These are phyloP conservation scores for Zancudomyces culisetae DNA, from an alignment of 371 early-diverging fungal genomes.

Conservation along the genomic window DNA sequence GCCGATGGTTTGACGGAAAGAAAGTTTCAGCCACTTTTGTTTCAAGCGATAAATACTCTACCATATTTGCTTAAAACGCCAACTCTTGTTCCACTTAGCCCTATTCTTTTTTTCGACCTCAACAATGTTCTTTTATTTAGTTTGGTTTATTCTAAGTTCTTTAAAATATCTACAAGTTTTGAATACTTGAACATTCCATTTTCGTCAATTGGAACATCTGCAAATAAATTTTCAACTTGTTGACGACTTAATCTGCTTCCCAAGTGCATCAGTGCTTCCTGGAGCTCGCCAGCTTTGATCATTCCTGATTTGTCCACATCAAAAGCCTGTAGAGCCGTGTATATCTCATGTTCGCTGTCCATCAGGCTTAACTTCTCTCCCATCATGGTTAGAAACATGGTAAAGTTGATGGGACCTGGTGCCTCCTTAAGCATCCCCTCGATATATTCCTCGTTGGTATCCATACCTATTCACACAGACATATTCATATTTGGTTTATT, in stretches of 20 bases:
- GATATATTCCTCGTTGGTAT: slow-evolving; percentile 36
- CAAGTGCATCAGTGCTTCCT: slow-evolving; percentile 64
- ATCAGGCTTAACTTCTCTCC: slow-evolving; percentile 39
- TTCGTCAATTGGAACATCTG: slow-evolving; percentile 64
- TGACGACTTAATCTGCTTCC: slow-evolving; percentile 61
- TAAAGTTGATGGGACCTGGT: slow-evolving; percentile 76
- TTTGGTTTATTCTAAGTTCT: slow-evolving; percentile 70
- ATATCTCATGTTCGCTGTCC: slow-evolving; percentile 52
- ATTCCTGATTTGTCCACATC: slow-evolving; percentile 70
- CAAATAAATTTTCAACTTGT: slow-evolving; percentile 73
- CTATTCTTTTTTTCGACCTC: too few relatives aligned
- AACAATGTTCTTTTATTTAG: too few relatives aligned
- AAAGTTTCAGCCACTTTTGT: slow-evolving; percentile 40
- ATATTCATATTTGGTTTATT: too few relatives aligned
- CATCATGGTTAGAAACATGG: slow-evolving; percentile 84
- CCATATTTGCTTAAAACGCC: neutral
- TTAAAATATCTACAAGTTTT: slow-evolving; percentile 76
- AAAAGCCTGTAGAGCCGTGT: slow-evolving; percentile 70
- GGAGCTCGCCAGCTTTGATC: slow-evolving; percentile 57
- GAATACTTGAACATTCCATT: slow-evolving; percentile 72
- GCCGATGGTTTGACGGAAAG: slow-evolving; percentile 63
- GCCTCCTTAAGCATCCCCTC: slow-evolving; percentile 74
- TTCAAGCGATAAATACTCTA: neutral
- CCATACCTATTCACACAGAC: neutral
- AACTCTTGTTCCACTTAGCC: too few relatives aligned